Base-by-base conservation (phyloP, 805 yeast species). In the Saccharomycopsis capsularis region DNA sequence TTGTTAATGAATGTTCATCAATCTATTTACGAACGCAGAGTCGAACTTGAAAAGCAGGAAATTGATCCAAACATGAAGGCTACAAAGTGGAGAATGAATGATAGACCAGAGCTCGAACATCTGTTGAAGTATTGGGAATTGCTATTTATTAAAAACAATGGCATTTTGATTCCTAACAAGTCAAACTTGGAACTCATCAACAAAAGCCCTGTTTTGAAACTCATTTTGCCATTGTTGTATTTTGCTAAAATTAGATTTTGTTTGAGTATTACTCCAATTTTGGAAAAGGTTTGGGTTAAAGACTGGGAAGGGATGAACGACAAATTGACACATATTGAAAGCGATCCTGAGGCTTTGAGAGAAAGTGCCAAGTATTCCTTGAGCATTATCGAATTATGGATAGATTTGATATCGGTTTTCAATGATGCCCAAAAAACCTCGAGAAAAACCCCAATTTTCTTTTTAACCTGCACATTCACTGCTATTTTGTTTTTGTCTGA, bases 381-480 rank as follows among this genome's bases (percentile, higher is more conserved):
- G 40, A 80, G 74, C 52, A 75, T 83, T 25, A 68, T 85, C 47
- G 75, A 79, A 51, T 65, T 83, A 37, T 85, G 93, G 95, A 77
- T 78, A 42, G 83, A 79, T 54, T 78, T 82, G 44, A 79, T 82
- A n/a, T 74, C 82, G 2, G 76, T 79, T 44, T 75, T 74, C 25
- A 75, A 76, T 46, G 83, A 82, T 60, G 80, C 84, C 0, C 81
- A 78, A 54, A 76, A 78, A 59, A 78, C 85, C 0, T 78, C 86
- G 1, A 72, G 82, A 29, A 68, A 88, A 55, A 82, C 91, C 0
- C 93, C 93, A 1, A 83, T 83, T 24, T 83, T 82, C 61, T 81
- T 85, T 58, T 73, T 83, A 27, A 79, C 88, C 0, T 81, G 88
- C 60, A 73, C 82, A 24, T 82, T 82, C 58, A 75, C 82, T 1